Evolutionary conservation across 2,329 filamentous ascomycete species (phyloP), one percentile per base, ranked within the genome.

Genomic region (Thermoascus crustaceus): DNA sequence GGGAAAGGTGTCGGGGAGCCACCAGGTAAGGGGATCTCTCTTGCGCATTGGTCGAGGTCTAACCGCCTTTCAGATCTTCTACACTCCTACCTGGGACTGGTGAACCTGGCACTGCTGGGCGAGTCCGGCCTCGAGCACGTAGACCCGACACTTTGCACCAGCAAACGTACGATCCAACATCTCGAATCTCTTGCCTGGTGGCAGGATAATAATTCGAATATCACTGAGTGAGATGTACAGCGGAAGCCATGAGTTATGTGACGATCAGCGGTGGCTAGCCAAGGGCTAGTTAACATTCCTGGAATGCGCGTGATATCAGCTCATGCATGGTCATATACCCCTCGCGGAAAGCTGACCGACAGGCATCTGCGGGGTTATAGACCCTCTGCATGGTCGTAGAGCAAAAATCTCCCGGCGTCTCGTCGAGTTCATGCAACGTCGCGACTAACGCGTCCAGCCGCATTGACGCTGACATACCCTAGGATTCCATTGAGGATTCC

Each of bases 1-100:
- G 76, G 77, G n/a, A 89, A 91, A 53, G 60, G 70, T 7, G 75
- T 78, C 0, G 78, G 77, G 4, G 71, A 75, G 8, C 75, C 75
- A 29, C 84, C 84, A 8, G 84, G 85, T 64, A 57, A 48, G 61
- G 20, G 7, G 14, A 34, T 16, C 18, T 39, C 32, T 31, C 35
- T 27, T 8, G 19, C 30, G 4, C n/a, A 18, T 8, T 7, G 7
- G 67, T 63, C 10, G 60, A 68, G 42, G 60, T 64, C 37, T 39
- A 23, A 32, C 38, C 27, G 30, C 14, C 31, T 30, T 34, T 57
- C 63, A 64, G 81, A 85, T 61, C 70, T 96, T 17, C 85, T 94
- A 47, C 91, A 98, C 56, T 84, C 83, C 0, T 95, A 88, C 55
- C 73, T 96, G 19, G 91, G 87, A 0, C 72, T 96, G 21, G 83